These are phyloP conservation scores for Rhodotorula diobovata DNA, from an alignment of 768 basidiomycete species.

Conservation along the genomic window DNA sequence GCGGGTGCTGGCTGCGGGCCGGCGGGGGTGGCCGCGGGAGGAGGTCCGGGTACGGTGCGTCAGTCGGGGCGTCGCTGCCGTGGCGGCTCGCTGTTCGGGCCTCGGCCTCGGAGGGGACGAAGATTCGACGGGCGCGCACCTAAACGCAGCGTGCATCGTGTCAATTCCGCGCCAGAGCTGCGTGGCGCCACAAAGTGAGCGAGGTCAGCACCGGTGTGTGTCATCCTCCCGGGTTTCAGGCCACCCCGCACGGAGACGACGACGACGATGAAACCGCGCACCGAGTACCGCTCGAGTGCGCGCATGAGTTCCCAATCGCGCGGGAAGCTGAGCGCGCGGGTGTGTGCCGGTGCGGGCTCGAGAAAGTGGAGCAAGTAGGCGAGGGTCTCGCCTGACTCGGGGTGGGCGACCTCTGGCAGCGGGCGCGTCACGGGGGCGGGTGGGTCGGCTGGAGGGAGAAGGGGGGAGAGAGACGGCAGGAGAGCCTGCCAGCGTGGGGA, in stretches of 20 bases:
- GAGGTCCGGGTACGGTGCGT: too few species aligned
- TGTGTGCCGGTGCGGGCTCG: not conserved
- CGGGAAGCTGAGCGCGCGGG: not conserved
- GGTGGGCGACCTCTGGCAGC: not conserved
- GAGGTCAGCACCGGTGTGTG: too few species aligned
- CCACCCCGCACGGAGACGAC: too few species aligned
- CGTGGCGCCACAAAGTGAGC: too few species aligned
- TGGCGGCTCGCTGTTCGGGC: too few species aligned
- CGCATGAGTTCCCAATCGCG: slow-evolving; percentile 9
- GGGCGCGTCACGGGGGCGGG: not conserved
- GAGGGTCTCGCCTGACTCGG: not conserved
- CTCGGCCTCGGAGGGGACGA: too few species aligned
- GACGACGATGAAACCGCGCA: not conserved
- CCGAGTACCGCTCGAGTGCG: not conserved
- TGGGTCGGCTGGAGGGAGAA: not conserved
- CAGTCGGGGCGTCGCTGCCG: too few species aligned
- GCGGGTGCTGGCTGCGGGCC: not conserved
- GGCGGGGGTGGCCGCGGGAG: too few species aligned
- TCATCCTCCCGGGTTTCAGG: too few species aligned
- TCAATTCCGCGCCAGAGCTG: slow-evolving; percentile 10
- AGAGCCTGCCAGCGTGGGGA: not conserved
- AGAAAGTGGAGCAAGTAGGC: not conserved
- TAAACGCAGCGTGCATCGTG: not conserved
- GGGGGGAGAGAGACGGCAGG: not conserved
- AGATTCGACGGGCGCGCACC: too few species aligned